Percentiles rank a stretch among this genome's conserved stretches.
phyloP scores from a whole-genome alignment of 148 eudicot species.

The Pouteria glomerata region DNA sequence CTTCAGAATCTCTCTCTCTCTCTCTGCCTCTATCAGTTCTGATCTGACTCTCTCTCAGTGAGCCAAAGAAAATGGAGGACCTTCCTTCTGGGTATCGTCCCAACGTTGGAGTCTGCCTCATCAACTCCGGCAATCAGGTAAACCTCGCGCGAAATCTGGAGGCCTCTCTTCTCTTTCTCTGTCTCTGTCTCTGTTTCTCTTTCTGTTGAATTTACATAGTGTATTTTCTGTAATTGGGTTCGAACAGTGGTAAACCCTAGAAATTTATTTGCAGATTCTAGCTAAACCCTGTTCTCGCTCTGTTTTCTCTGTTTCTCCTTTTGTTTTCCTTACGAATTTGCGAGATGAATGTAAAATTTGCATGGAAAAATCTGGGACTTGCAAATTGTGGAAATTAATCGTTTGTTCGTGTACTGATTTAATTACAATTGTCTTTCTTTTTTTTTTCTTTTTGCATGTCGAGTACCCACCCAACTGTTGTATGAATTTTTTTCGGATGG shows the following conservation, averaged over 20 bases:
- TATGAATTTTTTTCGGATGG: not conserved
- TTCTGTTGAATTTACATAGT: no score
- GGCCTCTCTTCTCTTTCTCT: no score
- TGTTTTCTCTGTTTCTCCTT: not conserved
- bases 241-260: not conserved
- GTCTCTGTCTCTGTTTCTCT: no score
- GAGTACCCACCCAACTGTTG: not conserved
- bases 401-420: not conserved
- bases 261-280: not conserved
- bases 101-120: conserved; percentile 90
- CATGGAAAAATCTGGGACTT: not conserved
- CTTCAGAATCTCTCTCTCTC: conserved; percentile 1
- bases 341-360: not conserved
- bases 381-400: not conserved
- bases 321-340: not conserved
- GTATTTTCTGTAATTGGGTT: not conserved
- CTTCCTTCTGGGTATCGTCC: conserved; percentile 96
- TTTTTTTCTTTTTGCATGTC: not conserved
- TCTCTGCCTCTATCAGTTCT: not conserved
- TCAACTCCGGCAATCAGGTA: conserved; percentile 79
- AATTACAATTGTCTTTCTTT: not conserved
- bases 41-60: not conserved
- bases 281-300: not conserved
- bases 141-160: not conserved
- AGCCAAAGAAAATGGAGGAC: conserved; percentile 53